Evolutionary conservation across 1,284 basidiomycete species (phyloP), one percentile per base, ranked within the genome.

Genomic region (Puccinia novopanici): DNA sequence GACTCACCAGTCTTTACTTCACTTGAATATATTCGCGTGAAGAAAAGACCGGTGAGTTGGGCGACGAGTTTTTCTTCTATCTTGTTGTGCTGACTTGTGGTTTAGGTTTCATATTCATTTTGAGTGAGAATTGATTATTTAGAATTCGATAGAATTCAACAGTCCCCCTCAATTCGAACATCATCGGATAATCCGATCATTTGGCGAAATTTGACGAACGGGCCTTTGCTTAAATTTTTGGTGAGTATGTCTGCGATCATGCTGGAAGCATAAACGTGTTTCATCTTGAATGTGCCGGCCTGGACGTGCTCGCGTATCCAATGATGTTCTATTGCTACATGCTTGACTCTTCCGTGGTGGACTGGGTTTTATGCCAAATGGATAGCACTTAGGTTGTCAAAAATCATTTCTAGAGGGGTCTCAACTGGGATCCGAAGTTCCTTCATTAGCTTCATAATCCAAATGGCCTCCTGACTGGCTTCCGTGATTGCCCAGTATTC

Each of bases 401-500:
- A 67, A 3, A 67, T 13, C 40, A 67, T 67, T 45, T 45, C 65
- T 4, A 48, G 17, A 3, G 65, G 65, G 4, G 22, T 42, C 10
- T 42, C 2, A n/a, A 67, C 15, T n/a, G n/a, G 45, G 10, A 67
- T 45, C 8, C 24, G 2, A 8, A 67, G 3, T 42, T 67, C 45
- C 10, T 48, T 67, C 65, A 67, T 45, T 3, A 67, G 37, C 45
- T 48, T 48, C 37, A 48, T 42, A 1, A 67, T 17, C 65, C 65
- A 67, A 27, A 67, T 15, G 8, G 45, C 65, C 9, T 67, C 65
- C 19, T 67, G 65, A 24, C 37, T 40, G 10, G 65, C 65, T 27
- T 67, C 65, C 1, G 65, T 67, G 19, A 67, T 45, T 45, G 65
- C 65, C n/a, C 65, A 6, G 15, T 67, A 24, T 45, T n/a, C n/a